Percentiles rank a stretch among this genome's conserved stretches.
Conservation (phyloP, 116 monocot genomes). For the Trichopus zeylanicus region DNA sequence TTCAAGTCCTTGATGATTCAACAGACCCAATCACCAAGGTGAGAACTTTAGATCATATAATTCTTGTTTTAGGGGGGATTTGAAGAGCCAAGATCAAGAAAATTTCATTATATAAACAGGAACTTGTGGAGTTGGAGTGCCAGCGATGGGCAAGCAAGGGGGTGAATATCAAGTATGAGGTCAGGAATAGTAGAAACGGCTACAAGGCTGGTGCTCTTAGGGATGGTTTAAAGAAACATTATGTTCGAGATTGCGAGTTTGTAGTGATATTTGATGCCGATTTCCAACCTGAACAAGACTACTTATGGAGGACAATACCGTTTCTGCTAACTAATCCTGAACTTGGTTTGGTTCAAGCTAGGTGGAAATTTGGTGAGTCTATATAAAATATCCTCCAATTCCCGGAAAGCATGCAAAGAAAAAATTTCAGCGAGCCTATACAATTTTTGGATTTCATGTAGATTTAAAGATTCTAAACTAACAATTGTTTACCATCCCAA, state of each 20-base stretch:
- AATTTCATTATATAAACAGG: slow-evolving; percentile 21
- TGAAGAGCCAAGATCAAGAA: background rate
- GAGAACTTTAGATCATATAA: background rate
- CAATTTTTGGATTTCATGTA: background rate
- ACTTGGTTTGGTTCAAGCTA: slow-evolving; percentile 69
- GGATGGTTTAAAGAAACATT: slow-evolving; percentile 57
- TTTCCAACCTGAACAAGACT: slow-evolving; percentile 74
- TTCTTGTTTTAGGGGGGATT: background rate
- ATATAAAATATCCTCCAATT: background rate
- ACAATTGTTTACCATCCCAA: too few species aligned
- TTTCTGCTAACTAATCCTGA: slow-evolving; percentile 44
- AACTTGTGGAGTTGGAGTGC: slow-evolving; percentile 63
- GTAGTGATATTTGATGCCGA: slow-evolving; percentile 83
- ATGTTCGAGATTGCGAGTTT: slow-evolving; percentile 57
- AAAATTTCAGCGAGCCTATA: too few species aligned
- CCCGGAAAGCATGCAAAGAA: background rate
- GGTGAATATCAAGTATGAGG: slow-evolving; percentile 63
- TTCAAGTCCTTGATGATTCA: slow-evolving; percentile 75
- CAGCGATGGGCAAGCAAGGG: slow-evolving; percentile 55
- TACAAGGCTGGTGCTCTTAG: slow-evolving; percentile 89
- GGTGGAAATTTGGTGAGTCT: slow-evolving; percentile 75
- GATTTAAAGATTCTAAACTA: slow-evolving; percentile 1
- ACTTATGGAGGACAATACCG: slow-evolving; percentile 45
- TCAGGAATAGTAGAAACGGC: slow-evolving; percentile 55
- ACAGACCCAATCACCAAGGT: slow-evolving; percentile 45